Evolutionary conservation across 2,329 filamentous ascomycete genomes (phyloP).

Genomic region (Epichloe bromicola): DNA sequence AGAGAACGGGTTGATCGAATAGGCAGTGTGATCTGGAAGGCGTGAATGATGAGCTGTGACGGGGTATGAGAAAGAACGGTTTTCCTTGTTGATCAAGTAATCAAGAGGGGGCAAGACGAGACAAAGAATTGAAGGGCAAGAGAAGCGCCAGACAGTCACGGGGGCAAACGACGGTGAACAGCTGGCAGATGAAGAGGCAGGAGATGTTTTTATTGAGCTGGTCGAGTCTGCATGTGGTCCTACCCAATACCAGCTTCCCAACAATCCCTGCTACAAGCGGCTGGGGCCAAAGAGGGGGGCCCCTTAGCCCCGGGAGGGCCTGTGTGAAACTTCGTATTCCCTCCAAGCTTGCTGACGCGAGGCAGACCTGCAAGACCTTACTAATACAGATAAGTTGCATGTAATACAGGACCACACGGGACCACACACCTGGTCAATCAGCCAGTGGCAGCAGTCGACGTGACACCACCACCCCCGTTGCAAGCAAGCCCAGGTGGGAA

Average conservation of each 20-base stretch:
- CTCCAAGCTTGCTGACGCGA: background rate
- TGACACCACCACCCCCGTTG: background rate
- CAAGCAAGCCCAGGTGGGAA: too few relatives aligned
- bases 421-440: background rate
- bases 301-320: background rate
- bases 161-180: background rate
- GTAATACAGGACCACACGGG: background rate
- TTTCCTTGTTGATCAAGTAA: background rate
- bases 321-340: constrained; percentile 5
- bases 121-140: constrained; percentile 1
- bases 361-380: background rate
- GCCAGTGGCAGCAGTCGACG: background rate
- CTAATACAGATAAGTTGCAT: background rate
- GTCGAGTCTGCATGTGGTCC: background rate
- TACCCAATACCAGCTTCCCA: background rate
- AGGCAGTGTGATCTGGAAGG: background rate
- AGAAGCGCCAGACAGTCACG: background rate
- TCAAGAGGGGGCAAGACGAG: background rate
- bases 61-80: background rate
- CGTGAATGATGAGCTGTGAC: background rate
- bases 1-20: background rate
- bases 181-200: background rate
- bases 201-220: constrained; percentile 1
- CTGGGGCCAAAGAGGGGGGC: background rate
- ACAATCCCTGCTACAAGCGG: too few relatives aligned